phyloP scores from a whole-genome alignment of 805 yeast genomes.

The Starmerella bombi region DNA sequence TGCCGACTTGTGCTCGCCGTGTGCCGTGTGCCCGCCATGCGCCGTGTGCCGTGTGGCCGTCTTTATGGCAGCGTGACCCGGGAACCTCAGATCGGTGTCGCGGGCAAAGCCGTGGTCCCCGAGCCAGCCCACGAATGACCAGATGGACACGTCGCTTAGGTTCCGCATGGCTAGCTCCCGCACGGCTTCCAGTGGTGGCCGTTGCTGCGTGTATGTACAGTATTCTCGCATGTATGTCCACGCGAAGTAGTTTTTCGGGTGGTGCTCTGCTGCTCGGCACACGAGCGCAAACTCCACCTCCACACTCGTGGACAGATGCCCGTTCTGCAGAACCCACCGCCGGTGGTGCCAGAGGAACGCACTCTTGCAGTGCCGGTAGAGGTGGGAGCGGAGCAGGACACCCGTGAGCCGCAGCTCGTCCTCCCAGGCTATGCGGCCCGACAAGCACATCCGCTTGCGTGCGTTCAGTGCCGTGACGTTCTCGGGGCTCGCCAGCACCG shows the following conservation, averaged over 20 bases:
- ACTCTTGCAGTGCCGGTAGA: constrained; percentile 29
- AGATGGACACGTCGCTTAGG: constrained; percentile 26
- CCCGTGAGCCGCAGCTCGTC: constrained; percentile 23
- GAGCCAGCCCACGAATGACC: constrained; percentile 24
- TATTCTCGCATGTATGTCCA: constrained; percentile 26
- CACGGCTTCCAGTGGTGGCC: background rate
- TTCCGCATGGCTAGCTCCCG: constrained; percentile 16
- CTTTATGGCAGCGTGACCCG: background rate
- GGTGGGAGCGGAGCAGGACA: constrained; percentile 25
- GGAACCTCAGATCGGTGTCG: background rate
- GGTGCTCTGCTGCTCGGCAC: constrained; percentile 29
- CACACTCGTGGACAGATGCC: background rate
- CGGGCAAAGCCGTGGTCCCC: constrained; percentile 6
- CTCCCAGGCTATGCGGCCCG: constrained; percentile 2
- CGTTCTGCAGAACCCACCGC: constrained; percentile 20
- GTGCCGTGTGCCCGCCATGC: too few relatives aligned
- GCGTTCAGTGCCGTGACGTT: constrained; percentile 23
- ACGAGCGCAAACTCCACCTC: constrained; percentile 25
- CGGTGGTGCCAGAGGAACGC: constrained; percentile 32
- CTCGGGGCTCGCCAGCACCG: constrained; percentile 26
- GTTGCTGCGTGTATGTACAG: background rate
- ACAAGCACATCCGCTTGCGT: constrained; percentile 19
- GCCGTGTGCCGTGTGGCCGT: background rate
- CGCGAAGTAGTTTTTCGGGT: constrained; percentile 39
- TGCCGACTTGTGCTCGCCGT: too few relatives aligned